phyloP scores from a whole-genome alignment of 2,329 filamentous ascomycete species.

The Neonectria hederae region DNA sequence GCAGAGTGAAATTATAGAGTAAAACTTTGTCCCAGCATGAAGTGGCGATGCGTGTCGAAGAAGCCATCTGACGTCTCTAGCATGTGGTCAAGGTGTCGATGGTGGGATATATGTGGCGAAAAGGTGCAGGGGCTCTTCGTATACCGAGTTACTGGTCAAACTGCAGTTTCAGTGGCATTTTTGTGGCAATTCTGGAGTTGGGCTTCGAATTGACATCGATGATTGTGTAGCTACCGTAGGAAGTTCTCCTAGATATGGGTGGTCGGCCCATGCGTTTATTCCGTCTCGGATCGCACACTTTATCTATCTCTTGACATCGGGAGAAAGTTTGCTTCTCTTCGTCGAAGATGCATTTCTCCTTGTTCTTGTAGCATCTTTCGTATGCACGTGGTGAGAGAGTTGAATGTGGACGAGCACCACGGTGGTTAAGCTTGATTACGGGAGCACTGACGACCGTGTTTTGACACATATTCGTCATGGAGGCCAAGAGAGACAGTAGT shows the following conservation, averaged over 20 bases:
- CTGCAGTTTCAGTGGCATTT: not conserved
- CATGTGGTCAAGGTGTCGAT: not conserved
- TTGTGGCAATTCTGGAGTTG: not conserved
- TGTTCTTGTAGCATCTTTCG: not conserved
- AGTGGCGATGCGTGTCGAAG: slow-evolving; percentile 17
- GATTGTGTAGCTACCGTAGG: not conserved
- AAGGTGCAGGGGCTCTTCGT: not conserved
- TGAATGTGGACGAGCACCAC: not conserved
- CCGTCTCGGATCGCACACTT: not conserved
- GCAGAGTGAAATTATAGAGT: slow-evolving; percentile 6
- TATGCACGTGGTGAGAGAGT: not conserved
- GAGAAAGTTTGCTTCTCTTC: not conserved
- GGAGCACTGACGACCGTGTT: not conserved
- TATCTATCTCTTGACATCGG: not conserved
- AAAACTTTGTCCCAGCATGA: slow-evolving; percentile 21
- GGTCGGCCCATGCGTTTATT: not conserved
- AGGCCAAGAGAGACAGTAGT: not conserved
- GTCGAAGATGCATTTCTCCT: not conserved
- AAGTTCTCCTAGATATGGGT: not conserved
- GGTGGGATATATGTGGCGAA: not conserved
- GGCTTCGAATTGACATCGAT: not conserved
- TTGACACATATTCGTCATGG: not conserved
- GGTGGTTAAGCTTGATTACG: not conserved
- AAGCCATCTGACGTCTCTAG: slow-evolving; percentile 12
- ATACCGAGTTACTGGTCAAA: not conserved